These are phyloP conservation scores for Hymenoscyphus repandus DNA, from an alignment of 2,329 filamentous ascomycete genomes.

Conservation along the genomic window DNA sequence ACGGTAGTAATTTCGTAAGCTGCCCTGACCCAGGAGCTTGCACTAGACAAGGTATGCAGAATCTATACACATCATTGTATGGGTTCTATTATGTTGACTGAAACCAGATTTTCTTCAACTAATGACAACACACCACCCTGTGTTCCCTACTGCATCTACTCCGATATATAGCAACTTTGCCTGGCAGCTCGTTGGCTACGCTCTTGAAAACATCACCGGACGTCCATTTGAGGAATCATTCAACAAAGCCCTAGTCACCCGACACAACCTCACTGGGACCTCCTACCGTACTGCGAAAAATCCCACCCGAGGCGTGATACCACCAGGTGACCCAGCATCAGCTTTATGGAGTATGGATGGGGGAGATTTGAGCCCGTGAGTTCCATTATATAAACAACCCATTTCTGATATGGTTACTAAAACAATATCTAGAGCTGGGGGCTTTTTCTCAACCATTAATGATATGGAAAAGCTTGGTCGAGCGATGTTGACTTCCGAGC, in stretches of 20 bases:
- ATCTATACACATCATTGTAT: too few species aligned
- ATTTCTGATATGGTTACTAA: slow-evolving; percentile 5
- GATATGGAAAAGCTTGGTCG: slow-evolving; percentile 24
- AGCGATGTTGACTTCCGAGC: slow-evolving; percentile 10
- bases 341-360: slow-evolving; percentile 8
- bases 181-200: slow-evolving; percentile 35
- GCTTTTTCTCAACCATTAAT: slow-evolving; percentile 35
- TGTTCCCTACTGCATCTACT: slow-evolving; percentile 30
- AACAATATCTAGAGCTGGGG: slow-evolving; percentile 32
- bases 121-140: slow-evolving; percentile 20
- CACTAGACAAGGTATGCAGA: too few species aligned
- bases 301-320: slow-evolving; percentile 12
- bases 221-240: slow-evolving; percentile 28
- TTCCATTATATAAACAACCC: neutral
- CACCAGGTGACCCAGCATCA: neutral
- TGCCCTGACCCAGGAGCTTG: too few species aligned
- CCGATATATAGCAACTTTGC: slow-evolving; percentile 36
- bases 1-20: too few species aligned
- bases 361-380: slow-evolving; percentile 14
- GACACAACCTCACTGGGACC: slow-evolving; percentile 32
- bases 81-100: too few species aligned
- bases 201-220: slow-evolving; percentile 37
- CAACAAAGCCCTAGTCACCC: slow-evolving; percentile 28
- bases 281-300: slow-evolving; percentile 13
- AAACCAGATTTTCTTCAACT: neutral